A percentile compares a stretch with the other conserved stretches of the same genome.
Conservation (phyloP, 2,329 filamentous ascomycete genomes). For the Talaromyces sp. region DNA sequence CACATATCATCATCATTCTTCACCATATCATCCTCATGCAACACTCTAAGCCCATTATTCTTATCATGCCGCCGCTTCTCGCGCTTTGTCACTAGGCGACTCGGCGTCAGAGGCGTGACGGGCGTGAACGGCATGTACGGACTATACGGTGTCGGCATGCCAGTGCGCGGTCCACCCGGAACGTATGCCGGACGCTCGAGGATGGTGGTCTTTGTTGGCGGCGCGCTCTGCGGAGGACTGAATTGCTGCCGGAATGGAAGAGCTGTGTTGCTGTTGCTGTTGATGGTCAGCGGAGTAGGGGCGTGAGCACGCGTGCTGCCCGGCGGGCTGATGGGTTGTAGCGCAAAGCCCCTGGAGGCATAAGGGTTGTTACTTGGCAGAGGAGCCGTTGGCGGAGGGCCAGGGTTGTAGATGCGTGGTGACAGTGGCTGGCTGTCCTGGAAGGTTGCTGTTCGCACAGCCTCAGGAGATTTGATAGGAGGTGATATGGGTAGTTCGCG, state of each 20-base stretch:
- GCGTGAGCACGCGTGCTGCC: constrained; percentile 4
- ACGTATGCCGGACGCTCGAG: constrained; percentile 37
- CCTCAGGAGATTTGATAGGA: constrained; percentile 45
- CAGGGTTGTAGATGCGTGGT: constrained; percentile 52
- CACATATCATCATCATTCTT: constrained; percentile 43
- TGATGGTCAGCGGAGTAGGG: constrained; percentile 28
- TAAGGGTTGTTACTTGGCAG: constrained; percentile 7
- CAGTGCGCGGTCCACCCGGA: constrained; percentile 39
- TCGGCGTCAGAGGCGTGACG: constrained; percentile 45
- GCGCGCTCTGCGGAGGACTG: constrained; percentile 36
- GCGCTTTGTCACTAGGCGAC: constrained; percentile 40
- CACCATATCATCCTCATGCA: constrained; percentile 44
- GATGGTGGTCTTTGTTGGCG: constrained; percentile 46
- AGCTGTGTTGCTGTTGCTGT: constrained; percentile 20
- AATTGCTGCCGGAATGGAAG: constrained; percentile 43
- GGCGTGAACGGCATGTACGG: constrained; percentile 49
- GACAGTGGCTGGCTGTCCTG: constrained; percentile 52
- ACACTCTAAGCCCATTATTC: constrained; percentile 39
- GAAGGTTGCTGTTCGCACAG: constrained; percentile 31
- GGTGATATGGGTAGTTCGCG: constrained; percentile 56
- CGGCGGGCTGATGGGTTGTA: constrained; percentile 5
- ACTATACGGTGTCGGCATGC: constrained; percentile 46
- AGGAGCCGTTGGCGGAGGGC: constrained; percentile 51
- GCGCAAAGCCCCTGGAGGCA: neutral
- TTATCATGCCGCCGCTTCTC: constrained; percentile 38